Conservation (phyloP, 352 stramenopile genomes). For the Pythium dissotocum region DNA sequence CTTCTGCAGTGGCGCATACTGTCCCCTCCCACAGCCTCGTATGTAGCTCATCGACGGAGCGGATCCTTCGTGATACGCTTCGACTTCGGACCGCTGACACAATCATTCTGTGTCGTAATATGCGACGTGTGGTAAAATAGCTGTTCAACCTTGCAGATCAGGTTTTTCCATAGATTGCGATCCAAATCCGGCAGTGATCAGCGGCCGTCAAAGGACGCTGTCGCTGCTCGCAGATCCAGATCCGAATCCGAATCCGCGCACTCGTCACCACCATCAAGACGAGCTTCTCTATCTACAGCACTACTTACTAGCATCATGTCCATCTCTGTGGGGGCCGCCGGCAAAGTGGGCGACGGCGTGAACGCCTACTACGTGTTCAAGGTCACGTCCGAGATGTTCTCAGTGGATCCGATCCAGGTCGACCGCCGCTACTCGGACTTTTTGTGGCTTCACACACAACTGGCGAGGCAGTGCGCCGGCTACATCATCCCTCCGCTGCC, state of each 20-base stretch:
- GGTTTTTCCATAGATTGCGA: constrained; percentile 21
- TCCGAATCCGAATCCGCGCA: not conserved
- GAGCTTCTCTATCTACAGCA: not conserved
- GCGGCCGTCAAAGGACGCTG: not conserved
- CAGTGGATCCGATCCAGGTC: constrained; percentile 43
- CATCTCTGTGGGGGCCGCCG: constrained; percentile 68
- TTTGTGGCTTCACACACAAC: constrained; percentile 77
- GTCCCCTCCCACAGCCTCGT: no score
- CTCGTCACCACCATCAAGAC: not conserved
- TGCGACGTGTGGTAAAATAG: not conserved
- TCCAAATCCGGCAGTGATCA: constrained; percentile 1
- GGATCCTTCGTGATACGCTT: not conserved
- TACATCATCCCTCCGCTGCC: constrained; percentile 85
- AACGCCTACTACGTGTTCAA: constrained; percentile 86
- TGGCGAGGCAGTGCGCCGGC: constrained; percentile 68
- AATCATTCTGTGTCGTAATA: constrained; percentile 7
- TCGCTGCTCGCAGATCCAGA: not conserved
- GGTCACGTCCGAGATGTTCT: constrained; percentile 57
- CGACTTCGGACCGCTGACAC: not conserved
- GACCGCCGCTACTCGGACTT: constrained; percentile 87
- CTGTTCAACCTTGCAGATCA: constrained; percentile 2
- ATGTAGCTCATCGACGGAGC: not conserved
- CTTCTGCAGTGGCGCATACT: no score
- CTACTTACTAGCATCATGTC: constrained; percentile 18
- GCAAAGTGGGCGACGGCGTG: constrained; percentile 83